Base-by-base conservation (phyloP, 2,329 filamentous ascomycete species). In the Dryadomyces quercivorus region DNA sequence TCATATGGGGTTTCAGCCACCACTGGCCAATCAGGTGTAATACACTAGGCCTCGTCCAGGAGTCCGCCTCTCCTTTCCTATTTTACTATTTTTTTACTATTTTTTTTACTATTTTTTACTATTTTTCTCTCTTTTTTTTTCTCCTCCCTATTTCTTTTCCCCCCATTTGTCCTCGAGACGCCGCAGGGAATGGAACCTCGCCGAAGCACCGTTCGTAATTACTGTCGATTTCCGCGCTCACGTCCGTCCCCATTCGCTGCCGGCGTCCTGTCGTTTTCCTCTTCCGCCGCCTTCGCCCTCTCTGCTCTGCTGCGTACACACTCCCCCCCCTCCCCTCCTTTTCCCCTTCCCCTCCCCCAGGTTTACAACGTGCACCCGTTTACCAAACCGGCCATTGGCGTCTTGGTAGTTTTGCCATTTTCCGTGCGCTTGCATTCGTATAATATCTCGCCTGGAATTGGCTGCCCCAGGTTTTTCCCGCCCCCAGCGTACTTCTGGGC, bases 121-220 rank as follows among this genome's bases (percentile, higher is more conserved):
- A n/a, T n/a, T n/a, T n/a, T n/a, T n/a, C n/a, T n/a, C 12, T 40
- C 5, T 40, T 12, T 12, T 13, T 5, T 40, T 12, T 12, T n/a
- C n/a, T n/a, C n/a, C n/a, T n/a, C n/a, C n/a, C n/a, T n/a, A n/a
- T n/a, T n/a, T n/a, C n/a, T n/a, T n/a, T n/a, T n/a, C n/a, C n/a
- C n/a, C 26, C 26, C 8, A 31, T 31, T 31, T 31, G 26, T 8
- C 26, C 26, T 31, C 26, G 8, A 31, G 8, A 31, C 26, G 26
- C 26, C 26, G 26, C 26, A 5, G 26, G 26, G 4, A 31, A 31
- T 40, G 5, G 15, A 10, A 31, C 26, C 34, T 21, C 50, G 26
- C 55, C 55, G 55, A 54, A 46, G 43, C 26, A 26, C 34, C 44
- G 55, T 52, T 57, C 55, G 55, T 57, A 57, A 52, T 57, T 57